Conservation (phyloP, 441 rosid species). For the Rhodomyrtus psidioides region DNA sequence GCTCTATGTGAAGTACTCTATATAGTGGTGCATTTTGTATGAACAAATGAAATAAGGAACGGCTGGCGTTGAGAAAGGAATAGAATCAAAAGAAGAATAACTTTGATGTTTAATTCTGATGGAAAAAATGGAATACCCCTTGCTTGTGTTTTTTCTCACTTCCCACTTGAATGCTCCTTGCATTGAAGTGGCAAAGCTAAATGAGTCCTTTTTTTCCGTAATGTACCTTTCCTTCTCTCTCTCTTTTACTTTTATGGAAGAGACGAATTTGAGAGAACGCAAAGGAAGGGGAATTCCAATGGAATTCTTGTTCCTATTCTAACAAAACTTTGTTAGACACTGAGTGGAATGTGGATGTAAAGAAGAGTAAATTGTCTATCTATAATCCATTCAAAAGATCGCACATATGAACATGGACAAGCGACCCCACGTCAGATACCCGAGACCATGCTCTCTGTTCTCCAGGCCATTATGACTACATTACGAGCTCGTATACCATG, state of each 20-base stretch:
- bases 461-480: background rate
- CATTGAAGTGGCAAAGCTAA: background rate
- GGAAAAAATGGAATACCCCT: background rate
- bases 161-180: background rate
- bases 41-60: background rate
- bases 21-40: background rate
- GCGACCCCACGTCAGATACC: background rate
- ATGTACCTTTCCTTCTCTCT: background rate
- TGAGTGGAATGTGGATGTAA: background rate
- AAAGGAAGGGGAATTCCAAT: background rate
- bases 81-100: background rate
- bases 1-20: background rate
- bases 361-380: background rate
- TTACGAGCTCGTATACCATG: background rate
- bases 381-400: background rate
- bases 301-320: background rate
- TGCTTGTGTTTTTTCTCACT: background rate
- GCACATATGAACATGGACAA: background rate
- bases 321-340: background rate
- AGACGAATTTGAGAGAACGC: background rate
- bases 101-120: fast-evolving
- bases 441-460: background rate
- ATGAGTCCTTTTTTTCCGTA: background rate
- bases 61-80: background rate
- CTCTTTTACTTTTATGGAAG: background rate